Percentiles rank a stretch among this genome's conserved stretches.
phyloP scores from a whole-genome alignment of 306 rosid species.

The Lathyrus sativus region DNA sequence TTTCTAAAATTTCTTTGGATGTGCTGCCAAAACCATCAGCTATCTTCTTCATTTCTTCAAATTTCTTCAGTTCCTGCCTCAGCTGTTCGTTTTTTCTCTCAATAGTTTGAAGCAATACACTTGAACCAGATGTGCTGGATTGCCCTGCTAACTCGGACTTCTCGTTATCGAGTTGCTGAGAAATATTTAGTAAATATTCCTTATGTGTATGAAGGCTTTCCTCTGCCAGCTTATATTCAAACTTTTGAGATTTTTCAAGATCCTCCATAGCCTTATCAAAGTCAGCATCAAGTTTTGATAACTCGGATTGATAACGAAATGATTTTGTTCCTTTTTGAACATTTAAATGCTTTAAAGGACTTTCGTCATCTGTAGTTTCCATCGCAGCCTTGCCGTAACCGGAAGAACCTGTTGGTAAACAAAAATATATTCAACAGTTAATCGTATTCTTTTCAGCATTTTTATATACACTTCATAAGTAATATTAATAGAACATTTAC shows the following conservation, averaged over 20 bases:
- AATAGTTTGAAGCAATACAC: conserved; percentile 39
- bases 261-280: conserved; percentile 49
- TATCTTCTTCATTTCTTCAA: conserved; percentile 61
- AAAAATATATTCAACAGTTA: conserved; percentile 28
- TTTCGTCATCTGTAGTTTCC: conserved; percentile 26
- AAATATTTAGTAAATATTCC: conserved; percentile 51
- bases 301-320: conserved; percentile 41
- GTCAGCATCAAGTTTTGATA: conserved; percentile 50
- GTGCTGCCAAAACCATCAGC: conserved; percentile 66
- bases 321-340: conserved; percentile 35
- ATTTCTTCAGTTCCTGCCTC: conserved; percentile 48
- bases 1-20: conserved; percentile 46
- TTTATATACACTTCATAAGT: neutral
- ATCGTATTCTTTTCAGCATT: too few species aligned
- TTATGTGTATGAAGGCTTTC: conserved; percentile 55
- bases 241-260: conserved; percentile 54
- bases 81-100: conserved; percentile 54
- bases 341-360: conserved; percentile 29
- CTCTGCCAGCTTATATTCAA: conserved; percentile 60
- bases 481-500: conserved; percentile 37
- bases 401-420: conserved; percentile 40
- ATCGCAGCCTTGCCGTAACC: conserved; percentile 28
- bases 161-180: conserved; percentile 62
- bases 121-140: conserved; percentile 38
- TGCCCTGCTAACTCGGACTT: conserved; percentile 45